Conservation (phyloP, 768 basidiomycete species). For the Cyclocybe aegerita region DNA sequence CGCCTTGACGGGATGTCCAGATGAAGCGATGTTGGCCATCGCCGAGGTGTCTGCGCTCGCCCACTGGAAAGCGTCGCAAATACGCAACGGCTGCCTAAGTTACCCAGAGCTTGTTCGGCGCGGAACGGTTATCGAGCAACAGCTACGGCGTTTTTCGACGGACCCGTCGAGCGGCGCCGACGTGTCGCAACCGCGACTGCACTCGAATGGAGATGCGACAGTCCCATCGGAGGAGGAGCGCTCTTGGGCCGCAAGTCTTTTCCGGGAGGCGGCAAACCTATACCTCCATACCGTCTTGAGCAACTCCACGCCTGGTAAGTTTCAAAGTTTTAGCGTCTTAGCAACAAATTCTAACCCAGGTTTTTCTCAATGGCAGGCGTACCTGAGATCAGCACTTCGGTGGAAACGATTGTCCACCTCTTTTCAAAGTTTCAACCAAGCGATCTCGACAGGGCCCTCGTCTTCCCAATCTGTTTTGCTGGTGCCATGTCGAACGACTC, state of each 20-base stretch:
- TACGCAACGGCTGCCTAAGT: slow-evolving; percentile 65
- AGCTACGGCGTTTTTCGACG: slow-evolving; percentile 47
- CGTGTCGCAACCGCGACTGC: slow-evolving; percentile 26
- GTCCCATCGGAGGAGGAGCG: slow-evolving; percentile 46
- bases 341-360: not conserved
- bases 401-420: slow-evolving; percentile 52
- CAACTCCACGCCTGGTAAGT: slow-evolving; percentile 67
- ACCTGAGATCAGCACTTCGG: slow-evolving; percentile 63
- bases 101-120: slow-evolving; percentile 71
- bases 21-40: slow-evolving; percentile 73
- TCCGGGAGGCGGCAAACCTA: slow-evolving; percentile 62
- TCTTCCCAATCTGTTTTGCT: slow-evolving; percentile 74
- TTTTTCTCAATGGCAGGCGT: slow-evolving; percentile 46
- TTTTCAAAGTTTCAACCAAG: slow-evolving; percentile 56
- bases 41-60: slow-evolving; percentile 73
- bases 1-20: slow-evolving; percentile 71
- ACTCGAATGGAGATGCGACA: slow-evolving; percentile 27
- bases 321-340: not conserved
- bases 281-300: slow-evolving; percentile 73
- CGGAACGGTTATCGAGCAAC: slow-evolving; percentile 71
- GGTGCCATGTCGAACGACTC: slow-evolving; percentile 74
- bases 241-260: slow-evolving; percentile 51
- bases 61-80: slow-evolving; percentile 71
- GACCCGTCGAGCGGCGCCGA: slow-evolving; percentile 31
- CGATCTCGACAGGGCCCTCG: slow-evolving; percentile 61